Base-by-base conservation (phyloP, 2,329 filamentous ascomycete species). In the Coniochaeta pulveracea region DNA sequence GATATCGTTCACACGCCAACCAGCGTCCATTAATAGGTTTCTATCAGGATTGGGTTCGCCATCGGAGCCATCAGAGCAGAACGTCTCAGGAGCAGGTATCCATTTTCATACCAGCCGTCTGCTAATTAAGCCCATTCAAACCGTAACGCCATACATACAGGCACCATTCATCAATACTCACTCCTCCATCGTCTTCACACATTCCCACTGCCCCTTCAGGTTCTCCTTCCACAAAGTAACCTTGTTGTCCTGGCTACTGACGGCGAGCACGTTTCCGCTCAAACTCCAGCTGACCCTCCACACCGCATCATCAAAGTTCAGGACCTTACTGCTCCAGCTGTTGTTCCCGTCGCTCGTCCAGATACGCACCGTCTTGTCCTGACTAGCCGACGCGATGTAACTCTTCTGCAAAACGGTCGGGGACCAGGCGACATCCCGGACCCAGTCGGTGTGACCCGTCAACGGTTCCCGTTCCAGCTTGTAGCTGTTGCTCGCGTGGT, bases 141-240 rank as follows among this genome's bases (percentile, higher is more conserved):
- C 30, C 30, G 15, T 25, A 33, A 33, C 30, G 30, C 30, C 30
- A 25, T 12, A 25, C 30, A 24, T 7, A 3, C 19, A 11, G 19
- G 19, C 16, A n/a, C 21, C 14, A n/a, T 11, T 12, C 36, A 21
- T 33, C 12, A 8, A n/a, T 23, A 19, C 33, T 50, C 67, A 93
- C 63, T 93, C 85, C 57, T 94, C 89, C 54, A 98, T 88, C 38
- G 85, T 86, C 73, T 94, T 95, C 44, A 96, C 85, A 50, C 83
- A 85, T 61, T 96, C 88, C 91, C 91, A 98, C 53, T 93, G 85
- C 35, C 91, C 91, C 55, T 82, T 83, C 47, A 98, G 65, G 55
- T 93, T 93, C 72, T 98, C 91, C 72, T 96, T 98, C 89, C 89
- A 98, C 56, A 98, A 60, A 34, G 81, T 93, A 36, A 98, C 88